Base-by-base conservation (phyloP, 768 basidiomycete genomes). In the Leccinum longicurvipes region DNA sequence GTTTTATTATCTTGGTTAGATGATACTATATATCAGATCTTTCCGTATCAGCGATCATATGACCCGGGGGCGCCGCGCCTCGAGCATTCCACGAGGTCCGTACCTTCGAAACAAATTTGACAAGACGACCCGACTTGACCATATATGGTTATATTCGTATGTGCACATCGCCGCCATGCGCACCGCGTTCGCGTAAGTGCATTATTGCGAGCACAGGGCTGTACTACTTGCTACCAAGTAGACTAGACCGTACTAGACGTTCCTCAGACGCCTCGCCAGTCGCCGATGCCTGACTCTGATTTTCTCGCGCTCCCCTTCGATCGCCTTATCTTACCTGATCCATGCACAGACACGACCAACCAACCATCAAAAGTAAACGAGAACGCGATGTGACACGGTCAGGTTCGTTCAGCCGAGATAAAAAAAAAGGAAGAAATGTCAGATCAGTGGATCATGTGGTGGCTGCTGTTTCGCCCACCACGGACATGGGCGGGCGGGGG, bases 61-160 rank as follows among this genome's bases (percentile, higher is more conserved):
- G n/a, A 41, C 19, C 39, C 21, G 39, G 39, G 12, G 36, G 36
- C 36, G 36, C 21, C 21, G 19, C 5, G 60, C 67, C 69, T 70
- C 53, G 63, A 61, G 62, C 52, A 55, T 64, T 64, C 68, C 69
- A 72, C 58, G 68, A 65, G 67, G 69, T 48, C 58, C 14, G 36
- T 10, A 39, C n/a, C n/a, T 41, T 41, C 39, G 19, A 41, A 41
- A 41, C 39, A 6, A 41, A 41, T 41, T 41, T 41, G 39, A 12
- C 39, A 36, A 15, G 36, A 36, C 36, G n/a, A 42, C 53, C 42
- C 34, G 34, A 47, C 28, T n/a, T 27, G 50, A 14, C 68, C 59
- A 57, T 45, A 69, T 59, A 59, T 41, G 64, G 68, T 19, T 62
- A 67, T 46, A 70, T 63, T 65, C 54, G 19, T 6, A 36, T 12